Evolutionary conservation across 78 protist species (phyloP).

Genomic region (Chrysochromulina parva): DNA sequence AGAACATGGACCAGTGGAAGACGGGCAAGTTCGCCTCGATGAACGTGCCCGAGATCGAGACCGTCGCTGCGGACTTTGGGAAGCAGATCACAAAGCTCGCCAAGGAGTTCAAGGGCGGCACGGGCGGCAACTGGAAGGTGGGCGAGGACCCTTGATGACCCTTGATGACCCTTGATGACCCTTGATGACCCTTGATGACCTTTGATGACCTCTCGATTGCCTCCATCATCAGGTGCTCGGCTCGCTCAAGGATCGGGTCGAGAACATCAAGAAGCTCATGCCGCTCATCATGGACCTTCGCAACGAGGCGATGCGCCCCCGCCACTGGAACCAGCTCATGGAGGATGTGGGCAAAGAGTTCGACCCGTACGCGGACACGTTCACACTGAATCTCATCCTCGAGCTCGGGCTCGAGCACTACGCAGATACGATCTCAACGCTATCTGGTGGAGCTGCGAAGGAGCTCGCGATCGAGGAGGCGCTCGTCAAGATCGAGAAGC

Average conservation of each 20-base stretch:
- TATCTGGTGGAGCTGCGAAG: constrained; percentile 66
- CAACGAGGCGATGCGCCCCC: constrained; percentile 62
- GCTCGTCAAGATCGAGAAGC: constrained; percentile 26
- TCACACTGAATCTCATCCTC: constrained; percentile 68
- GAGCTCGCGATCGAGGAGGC: constrained; percentile 67
- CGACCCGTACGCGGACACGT: constrained; percentile 52
- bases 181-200: no score
- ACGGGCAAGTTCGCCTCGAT: constrained; percentile 31
- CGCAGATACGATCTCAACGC: constrained; percentile 45
- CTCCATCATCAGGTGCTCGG: no score
- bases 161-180: no score
- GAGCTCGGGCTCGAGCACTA: constrained; percentile 67
- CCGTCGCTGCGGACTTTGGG: background rate
- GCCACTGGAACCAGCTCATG: constrained; percentile 79
- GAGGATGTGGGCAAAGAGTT: constrained; percentile 52
- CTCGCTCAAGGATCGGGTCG: constrained; percentile 27
- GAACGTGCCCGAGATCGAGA: constrained; percentile 50
- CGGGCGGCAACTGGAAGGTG: background rate
- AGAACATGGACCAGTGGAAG: constrained; percentile 42
- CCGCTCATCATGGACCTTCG: constrained; percentile 72
- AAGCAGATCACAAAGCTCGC: constrained; percentile 28
- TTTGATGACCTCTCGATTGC: no score
- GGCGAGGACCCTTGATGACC: no score
- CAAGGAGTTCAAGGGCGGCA: constrained; percentile 2
- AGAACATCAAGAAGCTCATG: constrained; percentile 51